Evolutionary conservation across 176 grass and related monocot species (phyloP), one percentile per base, ranked within the genome.

Genomic region (Urochloa ruziziensis): DNA sequence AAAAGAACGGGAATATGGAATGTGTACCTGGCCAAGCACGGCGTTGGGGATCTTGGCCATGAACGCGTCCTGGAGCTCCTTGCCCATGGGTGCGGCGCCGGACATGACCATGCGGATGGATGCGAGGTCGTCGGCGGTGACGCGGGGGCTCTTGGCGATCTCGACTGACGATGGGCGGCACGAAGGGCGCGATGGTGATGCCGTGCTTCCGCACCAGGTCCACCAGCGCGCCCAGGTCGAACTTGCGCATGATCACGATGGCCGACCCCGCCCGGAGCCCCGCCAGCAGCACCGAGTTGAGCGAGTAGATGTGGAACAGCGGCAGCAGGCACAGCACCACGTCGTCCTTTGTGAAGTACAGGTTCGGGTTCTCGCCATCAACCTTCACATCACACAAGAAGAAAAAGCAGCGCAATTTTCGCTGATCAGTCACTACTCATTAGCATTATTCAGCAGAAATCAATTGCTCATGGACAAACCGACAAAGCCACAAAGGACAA

Each of bases 231-330:
- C 53, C 73, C 3, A 88, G 64, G 3, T 94, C 94, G 56, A 97
- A 97, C 88, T 92, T 94, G 79, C 84, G 88, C 95, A 98, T 85
- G 74, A 93, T 85, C 72, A 98, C 68, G 7, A 98, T 93, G 7
- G 92, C 23, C 23, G 79, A 70, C 0, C 95, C 95, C 5, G 88
- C 92, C 10, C 95, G 81, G 2, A 98, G 87, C 2, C 88, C 92
- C 0, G 92, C 91, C 0, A 98, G 95, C 21, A 98, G 81, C 81
- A 98, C 90, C 10, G 95, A 93, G 79, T 98, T 95, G 28, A 98
- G 86, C 10, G 92, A 98, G 92, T 98, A 98, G 88, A 98, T 98
- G 84, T 98, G 95, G 92, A 98, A 98, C 46, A 98, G 74, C 7
- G 95, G 95, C 9, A 98, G 79, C 60, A 98, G 64, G 74, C 95